Conservation (phyloP, 2,329 filamentous ascomycete genomes). For the Penicillium verrucosum region DNA sequence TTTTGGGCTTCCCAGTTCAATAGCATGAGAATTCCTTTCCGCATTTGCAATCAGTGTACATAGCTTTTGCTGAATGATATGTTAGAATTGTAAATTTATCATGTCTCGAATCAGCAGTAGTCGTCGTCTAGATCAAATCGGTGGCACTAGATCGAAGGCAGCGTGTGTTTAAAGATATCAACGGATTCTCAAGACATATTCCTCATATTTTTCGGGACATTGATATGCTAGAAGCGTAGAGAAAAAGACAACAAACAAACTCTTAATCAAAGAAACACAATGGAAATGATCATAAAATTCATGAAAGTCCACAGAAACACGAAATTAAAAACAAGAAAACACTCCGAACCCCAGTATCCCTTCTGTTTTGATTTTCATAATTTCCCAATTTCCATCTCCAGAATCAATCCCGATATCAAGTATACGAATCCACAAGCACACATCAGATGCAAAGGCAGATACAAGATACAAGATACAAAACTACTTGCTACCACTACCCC, state of each 20-base stretch:
- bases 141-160: too few species aligned
- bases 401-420: not conserved
- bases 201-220: not conserved
- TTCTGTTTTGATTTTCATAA: not conserved
- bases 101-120: too few species aligned
- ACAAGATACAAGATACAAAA: not conserved
- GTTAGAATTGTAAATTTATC: not conserved
- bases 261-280: not conserved
- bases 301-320: not conserved
- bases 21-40: not conserved
- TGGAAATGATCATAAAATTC: not conserved
- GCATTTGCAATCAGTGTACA: not conserved
- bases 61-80: not conserved
- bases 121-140: not conserved
- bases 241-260: not conserved
- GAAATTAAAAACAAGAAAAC: not conserved
- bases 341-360: not conserved
- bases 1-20: not conserved
- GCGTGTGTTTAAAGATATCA: too few species aligned
- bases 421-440: not conserved
- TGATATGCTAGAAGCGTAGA: too few species aligned
- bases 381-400: not conserved
- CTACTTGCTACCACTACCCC: conserved; percentile 17
- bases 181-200: not conserved
- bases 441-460: not conserved